Conservation (phyloP, 2,329 filamentous ascomycete genomes). For the Cylindrodendrum hubeiense region DNA sequence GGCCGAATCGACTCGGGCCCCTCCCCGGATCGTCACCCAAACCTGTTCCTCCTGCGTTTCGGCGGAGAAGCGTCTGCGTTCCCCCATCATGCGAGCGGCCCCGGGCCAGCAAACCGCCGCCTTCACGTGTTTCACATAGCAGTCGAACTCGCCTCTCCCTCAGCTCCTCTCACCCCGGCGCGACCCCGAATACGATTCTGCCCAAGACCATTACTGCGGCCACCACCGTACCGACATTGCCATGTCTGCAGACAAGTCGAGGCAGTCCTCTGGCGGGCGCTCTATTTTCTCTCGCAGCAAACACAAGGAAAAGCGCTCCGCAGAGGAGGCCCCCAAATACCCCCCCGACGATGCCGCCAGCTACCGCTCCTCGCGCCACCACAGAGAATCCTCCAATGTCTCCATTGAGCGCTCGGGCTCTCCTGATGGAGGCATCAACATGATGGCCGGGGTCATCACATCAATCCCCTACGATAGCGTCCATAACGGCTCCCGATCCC, state of each 20-base stretch:
- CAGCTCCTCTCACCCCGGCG: conserved; percentile 25
- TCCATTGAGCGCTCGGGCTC: conserved; percentile 78
- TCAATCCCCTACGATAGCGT: conserved; percentile 88
- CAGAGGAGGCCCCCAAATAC: conserved; percentile 70
- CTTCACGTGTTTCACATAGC: conserved; percentile 27
- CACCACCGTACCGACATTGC: conserved; percentile 36
- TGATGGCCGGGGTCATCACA: conserved; percentile 85
- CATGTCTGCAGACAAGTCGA: conserved; percentile 81
- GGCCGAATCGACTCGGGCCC: conserved; percentile 33
- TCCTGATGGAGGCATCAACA: conserved; percentile 75
- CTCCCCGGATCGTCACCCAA: conserved; percentile 22
- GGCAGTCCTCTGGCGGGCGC: conserved; percentile 80
- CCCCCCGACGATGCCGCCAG: conserved; percentile 72
- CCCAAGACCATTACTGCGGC: conserved; percentile 36
- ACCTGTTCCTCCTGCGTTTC: conserved; percentile 16
- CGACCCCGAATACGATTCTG: conserved; percentile 34
- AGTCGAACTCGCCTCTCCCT: conserved; percentile 4
- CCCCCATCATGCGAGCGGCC: conserved; percentile 56
- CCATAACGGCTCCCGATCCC: conserved; percentile 73
- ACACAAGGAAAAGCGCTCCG: conserved; percentile 76
- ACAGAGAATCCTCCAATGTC: conserved; percentile 77
- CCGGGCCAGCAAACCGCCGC: conserved; percentile 50
- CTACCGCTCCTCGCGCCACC: conserved; percentile 79
- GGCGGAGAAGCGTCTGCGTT: conserved; percentile 11
- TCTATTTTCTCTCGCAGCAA: conserved; percentile 93